Evolutionary conservation across 164 flowering plant genomes (phyloP), one percentile per base, ranked within the genome.

Genomic region (Hamamelis virginiana): DNA sequence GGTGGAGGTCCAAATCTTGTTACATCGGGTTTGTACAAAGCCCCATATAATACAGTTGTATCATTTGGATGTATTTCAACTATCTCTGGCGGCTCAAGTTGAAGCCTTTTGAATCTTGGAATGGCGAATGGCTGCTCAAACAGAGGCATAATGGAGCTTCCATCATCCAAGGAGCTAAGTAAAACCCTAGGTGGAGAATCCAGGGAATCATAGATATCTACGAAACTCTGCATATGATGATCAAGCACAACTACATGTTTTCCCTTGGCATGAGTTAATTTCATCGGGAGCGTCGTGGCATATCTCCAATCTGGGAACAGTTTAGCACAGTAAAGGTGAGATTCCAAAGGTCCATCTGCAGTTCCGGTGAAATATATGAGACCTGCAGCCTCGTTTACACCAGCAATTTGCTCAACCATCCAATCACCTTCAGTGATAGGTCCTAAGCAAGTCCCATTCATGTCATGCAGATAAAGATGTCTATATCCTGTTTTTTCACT

Each of bases 341-440:
- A 79, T 62, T 87, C 96, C 66, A 91, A 65, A 57, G 97, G 93
- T 14, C 94, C 89, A 69, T 92, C 94, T 9, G 74, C 66, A 56
- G 96, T 95, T 58, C 88, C 97, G 21, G 89, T 88, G 66, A 95
- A 95, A 78, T 92, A 92, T 1, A 95, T 69, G 14, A 85, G 76
- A 45, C 94, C 96, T n/a, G 84, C 72, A 75, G 82, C 85, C 74
- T 92, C 97, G 66, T 95, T 85, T 50, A 95, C 86, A 21, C 98
- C 97, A 23, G 87, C 82, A 69, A 95, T 80, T 74, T 91, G 96
- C 72, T 92, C 98, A 67, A 95, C 96, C 90, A 92, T 88, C 97
- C 97, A 95, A 18, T 92, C 95, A 65, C 98, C 98, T 78, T 84
- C 85, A 4, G 97, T 95, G 26, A 95, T 82, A 13, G 95, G 86